Percentiles rank a stretch among this genome's conserved stretches.
Evolutionary conservation across 176 grass and related monocot genomes (phyloP).

Genomic region (Ensete glaucum): DNA sequence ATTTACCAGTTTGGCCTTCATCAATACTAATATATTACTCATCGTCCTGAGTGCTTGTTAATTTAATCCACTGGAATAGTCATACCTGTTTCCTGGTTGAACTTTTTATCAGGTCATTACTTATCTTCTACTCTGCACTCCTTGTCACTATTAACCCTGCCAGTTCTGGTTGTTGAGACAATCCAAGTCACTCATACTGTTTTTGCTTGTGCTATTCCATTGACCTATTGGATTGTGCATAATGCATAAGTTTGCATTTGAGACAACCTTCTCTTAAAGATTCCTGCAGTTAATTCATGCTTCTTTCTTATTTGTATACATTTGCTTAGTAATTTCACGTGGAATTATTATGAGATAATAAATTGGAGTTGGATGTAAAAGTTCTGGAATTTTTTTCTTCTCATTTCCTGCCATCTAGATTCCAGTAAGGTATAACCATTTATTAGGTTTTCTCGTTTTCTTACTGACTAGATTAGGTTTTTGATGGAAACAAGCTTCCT

Average conservation of each 20-base stretch:
- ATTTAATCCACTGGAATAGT: not conserved
- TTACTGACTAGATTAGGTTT: not conserved
- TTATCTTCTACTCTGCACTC: not conserved
- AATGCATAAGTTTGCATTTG: not conserved
- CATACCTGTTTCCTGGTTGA: not conserved
- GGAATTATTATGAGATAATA: not conserved
- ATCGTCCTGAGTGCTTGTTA: not conserved
- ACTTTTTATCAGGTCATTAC: not conserved
- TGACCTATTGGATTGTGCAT: not conserved
- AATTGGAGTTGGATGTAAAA: not conserved
- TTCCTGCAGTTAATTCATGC: slow-evolving; percentile 1
- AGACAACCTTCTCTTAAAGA: not conserved
- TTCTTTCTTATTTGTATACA: not conserved
- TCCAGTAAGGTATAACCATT: not conserved
- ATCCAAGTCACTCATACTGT: not conserved
- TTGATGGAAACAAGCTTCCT: not conserved
- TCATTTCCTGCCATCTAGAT: not conserved
- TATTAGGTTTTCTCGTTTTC: not conserved
- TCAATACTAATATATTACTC: not conserved
- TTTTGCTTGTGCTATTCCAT: not conserved
- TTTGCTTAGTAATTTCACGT: not conserved
- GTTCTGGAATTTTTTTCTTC: not conserved
- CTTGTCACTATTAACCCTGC: not conserved
- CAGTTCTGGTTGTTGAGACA: not conserved
- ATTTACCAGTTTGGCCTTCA: not conserved